Evolutionary conservation across 2,329 filamentous ascomycete genomes (phyloP).

Genomic region (Gliomastix tumulicola): DNA sequence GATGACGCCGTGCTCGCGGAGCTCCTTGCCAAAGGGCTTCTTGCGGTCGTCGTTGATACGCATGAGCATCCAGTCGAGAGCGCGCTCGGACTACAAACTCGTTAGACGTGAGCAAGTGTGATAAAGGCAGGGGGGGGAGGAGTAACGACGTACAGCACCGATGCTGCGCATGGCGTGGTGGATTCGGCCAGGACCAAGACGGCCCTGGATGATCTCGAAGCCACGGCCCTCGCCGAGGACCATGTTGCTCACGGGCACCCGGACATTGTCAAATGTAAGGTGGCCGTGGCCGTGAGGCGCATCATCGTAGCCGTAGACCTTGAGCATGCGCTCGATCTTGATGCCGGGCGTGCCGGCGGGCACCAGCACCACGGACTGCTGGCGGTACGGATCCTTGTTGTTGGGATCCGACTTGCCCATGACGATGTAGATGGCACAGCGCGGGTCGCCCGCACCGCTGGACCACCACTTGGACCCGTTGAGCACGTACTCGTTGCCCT

Average conservation of each 20-base stretch:
- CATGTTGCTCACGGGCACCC: conserved; percentile 76
- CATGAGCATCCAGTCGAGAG: conserved; percentile 90
- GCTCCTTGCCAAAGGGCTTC: conserved; percentile 82
- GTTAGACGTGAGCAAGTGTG: not conserved
- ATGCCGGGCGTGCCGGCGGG: conserved; percentile 75
- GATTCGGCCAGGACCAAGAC: conserved; percentile 90
- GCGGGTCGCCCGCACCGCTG: conserved; percentile 84
- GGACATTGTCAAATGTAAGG: conserved; percentile 81
- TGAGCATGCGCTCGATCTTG: conserved; percentile 89
- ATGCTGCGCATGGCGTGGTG: conserved; percentile 97
- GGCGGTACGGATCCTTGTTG: conserved; percentile 73
- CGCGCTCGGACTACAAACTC: conserved; percentile 62
- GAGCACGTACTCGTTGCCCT: conserved; percentile 83
- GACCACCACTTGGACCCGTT: conserved; percentile 99
- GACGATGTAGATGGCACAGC: conserved; percentile 90
- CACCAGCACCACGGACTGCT: conserved; percentile 91
- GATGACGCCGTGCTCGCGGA: conserved; percentile 87
- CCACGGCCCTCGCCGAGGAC: conserved; percentile 89
- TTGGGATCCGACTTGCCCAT: conserved; percentile 86
- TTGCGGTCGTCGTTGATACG: conserved; percentile 89
- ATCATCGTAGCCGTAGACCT: conserved; percentile 93
- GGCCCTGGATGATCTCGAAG: conserved; percentile 97
- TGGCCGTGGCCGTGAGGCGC: conserved; percentile 98
- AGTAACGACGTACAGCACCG: conserved; percentile 53
- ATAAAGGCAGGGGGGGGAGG: not conserved